Percentiles rank a stretch among this genome's conserved stretches.
phyloP scores from a whole-genome alignment of 2,329 filamentous ascomycete genomes.

The Nemania serpens region DNA sequence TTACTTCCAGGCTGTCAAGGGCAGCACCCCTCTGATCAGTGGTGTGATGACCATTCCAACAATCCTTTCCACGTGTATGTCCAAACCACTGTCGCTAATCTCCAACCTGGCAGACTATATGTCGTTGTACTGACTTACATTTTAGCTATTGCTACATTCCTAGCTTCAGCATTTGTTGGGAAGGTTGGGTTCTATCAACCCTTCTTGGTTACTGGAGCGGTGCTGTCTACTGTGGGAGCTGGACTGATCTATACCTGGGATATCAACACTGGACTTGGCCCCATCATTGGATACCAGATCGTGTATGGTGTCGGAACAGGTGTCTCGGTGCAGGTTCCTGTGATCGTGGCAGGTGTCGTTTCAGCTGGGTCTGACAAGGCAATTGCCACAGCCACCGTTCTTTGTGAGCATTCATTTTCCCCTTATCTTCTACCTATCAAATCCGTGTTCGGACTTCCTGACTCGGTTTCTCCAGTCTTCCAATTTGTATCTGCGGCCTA shows the following conservation, averaged over 20 bases:
- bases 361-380: conserved; percentile 41
- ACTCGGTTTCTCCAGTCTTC: too few relatives aligned
- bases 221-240: conserved; percentile 40
- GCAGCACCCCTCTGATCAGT: conserved; percentile 38
- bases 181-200: conserved; percentile 38
- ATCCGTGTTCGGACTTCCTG: too few relatives aligned
- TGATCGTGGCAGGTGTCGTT: conserved; percentile 41
- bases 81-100: too few relatives aligned
- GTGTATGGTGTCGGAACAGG: conserved; percentile 42
- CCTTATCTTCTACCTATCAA: too few relatives aligned
- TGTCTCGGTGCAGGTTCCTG: conserved; percentile 41
- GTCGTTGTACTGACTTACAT: too few relatives aligned
- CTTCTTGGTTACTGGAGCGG: conserved; percentile 45
- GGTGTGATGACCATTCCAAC: conserved; percentile 46
- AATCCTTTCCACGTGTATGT: conserved; percentile 42
- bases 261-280: conserved; percentile 32
- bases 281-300: conserved; percentile 51
- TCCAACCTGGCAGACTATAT: too few relatives aligned
- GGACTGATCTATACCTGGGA: conserved; percentile 42
- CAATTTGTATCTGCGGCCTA: neutral
- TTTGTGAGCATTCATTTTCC: too few relatives aligned
- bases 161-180: conserved; percentile 30
- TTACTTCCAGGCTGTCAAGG: conserved; percentile 48
- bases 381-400: conserved; percentile 30
- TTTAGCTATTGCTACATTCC: too few relatives aligned